Conservation (phyloP, 345 rosid genomes). For the Euphorbia tirucalli region DNA sequence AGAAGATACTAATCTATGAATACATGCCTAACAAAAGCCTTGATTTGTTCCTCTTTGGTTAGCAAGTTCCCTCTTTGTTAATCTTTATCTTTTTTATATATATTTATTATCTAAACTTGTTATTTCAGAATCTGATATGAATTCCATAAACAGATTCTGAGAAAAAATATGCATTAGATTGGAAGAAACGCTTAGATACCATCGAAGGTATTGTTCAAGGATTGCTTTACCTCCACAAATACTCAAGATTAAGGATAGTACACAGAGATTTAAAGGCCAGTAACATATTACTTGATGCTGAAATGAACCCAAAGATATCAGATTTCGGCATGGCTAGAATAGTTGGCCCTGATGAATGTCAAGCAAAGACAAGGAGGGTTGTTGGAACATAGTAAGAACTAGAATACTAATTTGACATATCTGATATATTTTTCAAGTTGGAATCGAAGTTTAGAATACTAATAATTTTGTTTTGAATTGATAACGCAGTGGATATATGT, state of each 20-base stretch:
- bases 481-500: constrained; percentile 25
- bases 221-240: constrained; percentile 21
- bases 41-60: constrained; percentile 19
- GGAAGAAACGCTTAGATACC: constrained; percentile 14
- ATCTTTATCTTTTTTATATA: too few species aligned
- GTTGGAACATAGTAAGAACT: constrained; percentile 28
- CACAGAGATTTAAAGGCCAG: constrained; percentile 22
- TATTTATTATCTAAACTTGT: neutral
- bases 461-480: neutral
- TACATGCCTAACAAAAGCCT: constrained; percentile 20
- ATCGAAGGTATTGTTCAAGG: constrained; percentile 22
- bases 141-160: neutral
- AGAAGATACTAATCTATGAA: constrained; percentile 19
- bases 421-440: too few species aligned
- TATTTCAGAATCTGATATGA: neutral
- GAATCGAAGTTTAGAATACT: neutral
- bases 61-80: neutral
- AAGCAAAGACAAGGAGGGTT: constrained; percentile 3
- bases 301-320: too few species aligned
- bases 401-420: neutral
- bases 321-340: constrained; percentile 26
- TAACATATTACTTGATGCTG: constrained; percentile 20
- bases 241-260: constrained; percentile 22
- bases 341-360: constrained; percentile 4
- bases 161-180: constrained; percentile 8